phyloP scores from a whole-genome alignment of 2,329 filamentous ascomycete genomes.

The Nothophaeocryptopus gaeumannii region DNA sequence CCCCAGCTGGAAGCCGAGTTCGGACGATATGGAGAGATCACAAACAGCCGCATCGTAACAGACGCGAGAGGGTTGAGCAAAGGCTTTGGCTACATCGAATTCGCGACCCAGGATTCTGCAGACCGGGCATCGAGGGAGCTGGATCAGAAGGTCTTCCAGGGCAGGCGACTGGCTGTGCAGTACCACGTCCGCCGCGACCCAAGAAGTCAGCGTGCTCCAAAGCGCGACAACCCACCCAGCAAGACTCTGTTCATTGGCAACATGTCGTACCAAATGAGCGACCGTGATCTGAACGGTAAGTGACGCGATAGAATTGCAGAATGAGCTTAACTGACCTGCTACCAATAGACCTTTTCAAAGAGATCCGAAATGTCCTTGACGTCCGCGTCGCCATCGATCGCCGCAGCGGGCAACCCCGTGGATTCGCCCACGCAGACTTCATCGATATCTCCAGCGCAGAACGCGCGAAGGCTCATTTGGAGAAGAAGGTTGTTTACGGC shows the following conservation, averaged over 20 bases:
- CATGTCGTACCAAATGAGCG: slow-evolving; percentile 80
- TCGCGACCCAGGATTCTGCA: slow-evolving; percentile 53
- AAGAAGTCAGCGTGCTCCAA: not conserved
- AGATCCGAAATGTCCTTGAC: slow-evolving; percentile 67
- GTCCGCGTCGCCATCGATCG: slow-evolving; percentile 81
- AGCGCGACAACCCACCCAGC: slow-evolving; percentile 48
- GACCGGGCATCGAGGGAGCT: slow-evolving; percentile 55
- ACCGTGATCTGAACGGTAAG: slow-evolving; percentile 68
- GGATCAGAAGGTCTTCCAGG: slow-evolving; percentile 61
- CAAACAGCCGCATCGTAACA: slow-evolving; percentile 54
- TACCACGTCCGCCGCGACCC: slow-evolving; percentile 45
- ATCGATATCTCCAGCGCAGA: slow-evolving; percentile 63
- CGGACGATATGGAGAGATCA: slow-evolving; percentile 56
- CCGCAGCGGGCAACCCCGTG: slow-evolving; percentile 73
- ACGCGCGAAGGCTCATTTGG: slow-evolving; percentile 57
- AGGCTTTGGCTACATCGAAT: slow-evolving; percentile 68
- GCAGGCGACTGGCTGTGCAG: slow-evolving; percentile 62
- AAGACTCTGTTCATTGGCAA: slow-evolving; percentile 79
- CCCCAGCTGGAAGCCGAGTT: slow-evolving; percentile 61
- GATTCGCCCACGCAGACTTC: slow-evolving; percentile 84
- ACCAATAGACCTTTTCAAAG: slow-evolving; percentile 61
- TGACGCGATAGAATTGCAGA: not conserved
- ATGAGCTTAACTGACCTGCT: not conserved
- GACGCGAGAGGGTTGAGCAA: slow-evolving; percentile 65
- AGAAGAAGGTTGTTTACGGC: slow-evolving; percentile 60